Evolutionary conservation across 108 stramenopile genomes (phyloP).

Genomic region (Bacterosira constricta): DNA sequence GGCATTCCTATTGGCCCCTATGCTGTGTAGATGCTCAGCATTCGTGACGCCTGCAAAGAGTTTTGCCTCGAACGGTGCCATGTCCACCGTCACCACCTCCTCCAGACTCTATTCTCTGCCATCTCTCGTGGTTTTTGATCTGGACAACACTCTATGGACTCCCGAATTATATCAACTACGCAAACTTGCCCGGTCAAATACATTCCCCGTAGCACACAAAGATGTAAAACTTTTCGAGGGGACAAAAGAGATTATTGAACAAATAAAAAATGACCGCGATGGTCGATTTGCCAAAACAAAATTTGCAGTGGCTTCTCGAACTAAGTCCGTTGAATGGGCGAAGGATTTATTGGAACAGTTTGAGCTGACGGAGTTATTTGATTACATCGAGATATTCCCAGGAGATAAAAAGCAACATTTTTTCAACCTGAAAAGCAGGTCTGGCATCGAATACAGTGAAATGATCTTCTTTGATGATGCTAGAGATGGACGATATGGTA

Average conservation of each 20-base stretch:
- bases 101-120: constrained; percentile 26
- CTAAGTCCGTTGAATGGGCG: constrained; percentile 75
- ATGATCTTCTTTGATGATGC: constrained; percentile 71
- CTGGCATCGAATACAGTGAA: constrained; percentile 41
- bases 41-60: too few relatives aligned
- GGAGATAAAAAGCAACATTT: constrained; percentile 68
- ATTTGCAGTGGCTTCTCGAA: constrained; percentile 76
- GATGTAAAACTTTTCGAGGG: constrained; percentile 72
- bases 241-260: constrained; percentile 50
- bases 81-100: neutral
- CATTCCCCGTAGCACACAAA: constrained; percentile 55
- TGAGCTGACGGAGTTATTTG: constrained; percentile 54
- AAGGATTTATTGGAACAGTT: constrained; percentile 62
- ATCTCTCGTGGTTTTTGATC: constrained; percentile 53
- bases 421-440: constrained; percentile 31
- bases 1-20: neutral
- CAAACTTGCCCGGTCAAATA: constrained; percentile 45
- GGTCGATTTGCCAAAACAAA: constrained; percentile 37
- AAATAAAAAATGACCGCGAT: constrained; percentile 30
- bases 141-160: constrained; percentile 65
- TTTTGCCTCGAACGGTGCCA: too few relatives aligned
- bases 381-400: constrained; percentile 75
- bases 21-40: neutral
- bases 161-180: constrained; percentile 81
- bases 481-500: constrained; percentile 70